Base-by-base conservation (phyloP, 768 basidiomycete genomes). In the Kwoniella shandongensis region DNA sequence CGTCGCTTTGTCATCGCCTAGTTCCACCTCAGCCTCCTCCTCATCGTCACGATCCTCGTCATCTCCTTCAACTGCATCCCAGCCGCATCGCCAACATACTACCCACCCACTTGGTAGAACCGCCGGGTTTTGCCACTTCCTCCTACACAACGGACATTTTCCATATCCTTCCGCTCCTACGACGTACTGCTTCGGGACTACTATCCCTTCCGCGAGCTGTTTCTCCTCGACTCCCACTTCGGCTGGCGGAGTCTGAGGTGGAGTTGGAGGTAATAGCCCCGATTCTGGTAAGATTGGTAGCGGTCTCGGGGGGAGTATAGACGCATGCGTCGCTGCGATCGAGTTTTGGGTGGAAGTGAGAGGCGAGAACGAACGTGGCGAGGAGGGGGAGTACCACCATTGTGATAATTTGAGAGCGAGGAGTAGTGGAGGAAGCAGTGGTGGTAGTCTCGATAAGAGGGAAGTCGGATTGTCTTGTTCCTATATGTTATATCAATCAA, bases 331-430 rank as follows among this genome's bases (percentile, higher is more conserved):
- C 22, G 54, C 32, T 39, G 65, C 54, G 18, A 30, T 27, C 78
- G 79, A 11, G 84, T 84, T 29, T 81, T 80, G 8, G 84, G 81
- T 51, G 11, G 49, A 48, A 7, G 56, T 58, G 22, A 58, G 38
- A 13, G 54, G 22, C 2, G 78, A n/a, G 84, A 84, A 38, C 85
- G 63, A 84, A 17, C 88, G 89, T 3, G 88, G 92, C 11, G 90
- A 96, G 41, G 83, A 83, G 20, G 96, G 92, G 3, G 91, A 93
- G 72, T 98, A 98, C 92, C 94, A 99, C 92, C 96, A 99, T 78
- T 98, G 92, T 44, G 96, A 80, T 77, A 98, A 93, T 77, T 56
- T 53, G 30, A 58, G 49, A 5, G 48, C 20, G 15, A 54, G 44
- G 27, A 57, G 30, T 27, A 49, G 25, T 2, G 55, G 62, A 22